Conservation (phyloP, 108 stramenopile genomes). For the Stephanodiscus triporus region DNA sequence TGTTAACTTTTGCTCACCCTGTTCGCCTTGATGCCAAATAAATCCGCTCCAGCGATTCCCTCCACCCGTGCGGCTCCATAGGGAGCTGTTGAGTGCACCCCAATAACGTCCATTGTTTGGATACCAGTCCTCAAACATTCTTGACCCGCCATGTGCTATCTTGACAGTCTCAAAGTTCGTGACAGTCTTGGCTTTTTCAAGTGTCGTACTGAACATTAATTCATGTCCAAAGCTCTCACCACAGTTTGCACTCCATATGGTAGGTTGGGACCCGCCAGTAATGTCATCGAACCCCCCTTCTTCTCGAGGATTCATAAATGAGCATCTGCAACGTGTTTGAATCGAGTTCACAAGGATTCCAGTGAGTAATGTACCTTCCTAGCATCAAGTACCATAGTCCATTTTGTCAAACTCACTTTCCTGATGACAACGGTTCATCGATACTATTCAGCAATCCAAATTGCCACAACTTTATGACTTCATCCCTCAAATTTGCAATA, state of each 20-base stretch:
- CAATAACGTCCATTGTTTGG: slow-evolving; percentile 16
- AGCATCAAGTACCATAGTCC: not conserved
- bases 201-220: slow-evolving; percentile 4
- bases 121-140: not conserved
- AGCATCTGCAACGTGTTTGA: not conserved
- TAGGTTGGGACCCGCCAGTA: slow-evolving; percentile 1
- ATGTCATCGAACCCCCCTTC: not conserved
- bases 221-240: slow-evolving; percentile 15
- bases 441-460: slow-evolving; percentile 2
- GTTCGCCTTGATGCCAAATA: slow-evolving; percentile 19
- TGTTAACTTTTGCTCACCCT: not conserved
- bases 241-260: slow-evolving; percentile 5
- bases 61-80: not conserved
- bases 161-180: slow-evolving; percentile 4
- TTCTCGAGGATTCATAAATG: not conserved
- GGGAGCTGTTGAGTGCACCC: not conserved
- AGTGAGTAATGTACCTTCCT: not conserved
- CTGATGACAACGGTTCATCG: not conserved
- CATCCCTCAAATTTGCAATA: not conserved
- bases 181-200: slow-evolving; percentile 3
- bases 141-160: slow-evolving; percentile 12
- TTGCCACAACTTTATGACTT: not conserved
- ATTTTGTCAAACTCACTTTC: not conserved
- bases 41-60: slow-evolving; percentile 14
- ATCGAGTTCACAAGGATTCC: not conserved